Base-by-base conservation (phyloP, 495 filamentous ascomycete genomes). In the Hypoxylon rickii region DNA sequence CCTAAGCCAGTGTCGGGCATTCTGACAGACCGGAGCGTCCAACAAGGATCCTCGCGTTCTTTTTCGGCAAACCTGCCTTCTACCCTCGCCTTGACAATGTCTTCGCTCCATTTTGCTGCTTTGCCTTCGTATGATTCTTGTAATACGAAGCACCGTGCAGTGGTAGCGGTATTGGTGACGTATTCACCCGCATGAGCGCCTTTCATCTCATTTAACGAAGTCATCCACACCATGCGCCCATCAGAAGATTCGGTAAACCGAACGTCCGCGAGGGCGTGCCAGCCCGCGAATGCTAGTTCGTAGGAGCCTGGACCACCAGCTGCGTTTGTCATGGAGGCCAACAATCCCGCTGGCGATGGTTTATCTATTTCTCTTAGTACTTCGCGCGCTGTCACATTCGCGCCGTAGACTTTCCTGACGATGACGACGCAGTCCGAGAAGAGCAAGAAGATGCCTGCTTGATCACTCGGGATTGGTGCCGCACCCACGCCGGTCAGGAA, bases 381-480 rank as follows among this genome's bases (percentile, higher is more conserved):
- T 52, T 88, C 88, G 33, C 89, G 84, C 7, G 89, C 91, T 3
- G 89, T 88, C 34, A 87, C 73, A 11, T 73, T 80, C 42, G 79
- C 79, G 3, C 77, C 77, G 17, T 76, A 69, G 10, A 79, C 72
- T 60, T 91, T 95, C 33, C 83, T 82, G 6, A 97, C 72, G 17
- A 96, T 72, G 31, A 96, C 83, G 15, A 97, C 54, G 46, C 80
- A 86, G 60, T 96, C 92, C 3, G 89, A 82, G 70, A 97, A 98
- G 3, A 97, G 74, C 2, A 97, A 74, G 43, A 97, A 72, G 18
- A 97, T 85, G 0, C 87, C 87, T 17, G 83, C 68, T 15, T 73
- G 75, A n/a, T 79, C 74, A 4, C 42, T 51, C 13, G 37, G 12
- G 22, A 58, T 33, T 40, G 70, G 50, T 8, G 68, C 57, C 22